These are phyloP conservation scores for Fistulina hepatica DNA, from an alignment of 1,284 basidiomycete genomes.

Conservation along the genomic window DNA sequence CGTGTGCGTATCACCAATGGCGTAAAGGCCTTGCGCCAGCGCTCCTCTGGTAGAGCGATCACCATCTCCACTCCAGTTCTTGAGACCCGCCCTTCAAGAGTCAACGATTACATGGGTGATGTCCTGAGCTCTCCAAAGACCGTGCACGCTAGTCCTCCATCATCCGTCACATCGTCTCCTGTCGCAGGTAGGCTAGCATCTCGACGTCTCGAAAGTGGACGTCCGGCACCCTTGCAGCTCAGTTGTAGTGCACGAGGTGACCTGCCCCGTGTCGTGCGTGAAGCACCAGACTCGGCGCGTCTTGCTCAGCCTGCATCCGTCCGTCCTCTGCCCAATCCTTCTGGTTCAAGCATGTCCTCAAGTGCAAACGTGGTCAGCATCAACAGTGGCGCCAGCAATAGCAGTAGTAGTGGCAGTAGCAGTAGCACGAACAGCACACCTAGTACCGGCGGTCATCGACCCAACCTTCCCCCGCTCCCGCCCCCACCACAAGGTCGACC, in stretches of 20 bases:
- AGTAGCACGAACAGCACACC: constrained; percentile 20
- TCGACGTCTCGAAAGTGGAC: constrained; percentile 38
- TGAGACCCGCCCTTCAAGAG: constrained; percentile 17
- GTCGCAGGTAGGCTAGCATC: constrained; percentile 21
- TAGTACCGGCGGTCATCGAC: constrained; percentile 30
- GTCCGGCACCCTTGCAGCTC: constrained; percentile 61
- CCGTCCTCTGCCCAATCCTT: too few species aligned
- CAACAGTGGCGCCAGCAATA: constrained; percentile 34
- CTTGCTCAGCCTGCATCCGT: too few species aligned
- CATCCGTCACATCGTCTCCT: constrained; percentile 17
- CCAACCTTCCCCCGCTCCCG: constrained; percentile 52
- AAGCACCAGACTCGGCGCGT: constrained; percentile 45
- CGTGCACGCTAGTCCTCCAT: constrained; percentile 2
- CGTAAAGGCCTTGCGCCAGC: constrained; percentile 68
- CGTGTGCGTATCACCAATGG: constrained; percentile 76
- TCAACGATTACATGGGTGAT: constrained; percentile 13
- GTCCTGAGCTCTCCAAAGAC: constrained; percentile 5
- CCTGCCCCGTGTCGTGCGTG: constrained; percentile 55
- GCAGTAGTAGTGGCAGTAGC: constrained; percentile 20
- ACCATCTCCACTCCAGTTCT: constrained; percentile 16
- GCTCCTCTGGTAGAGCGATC: constrained; percentile 25
- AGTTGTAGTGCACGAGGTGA: constrained; percentile 37
- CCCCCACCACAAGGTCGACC: too few species aligned
- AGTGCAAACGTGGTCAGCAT: constrained; percentile 9
- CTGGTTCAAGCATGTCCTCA: too few species aligned